Evolutionary conservation across 1,284 basidiomycete species (phyloP), one percentile per base, ranked within the genome.

Genomic region (Vanrija humicola): DNA sequence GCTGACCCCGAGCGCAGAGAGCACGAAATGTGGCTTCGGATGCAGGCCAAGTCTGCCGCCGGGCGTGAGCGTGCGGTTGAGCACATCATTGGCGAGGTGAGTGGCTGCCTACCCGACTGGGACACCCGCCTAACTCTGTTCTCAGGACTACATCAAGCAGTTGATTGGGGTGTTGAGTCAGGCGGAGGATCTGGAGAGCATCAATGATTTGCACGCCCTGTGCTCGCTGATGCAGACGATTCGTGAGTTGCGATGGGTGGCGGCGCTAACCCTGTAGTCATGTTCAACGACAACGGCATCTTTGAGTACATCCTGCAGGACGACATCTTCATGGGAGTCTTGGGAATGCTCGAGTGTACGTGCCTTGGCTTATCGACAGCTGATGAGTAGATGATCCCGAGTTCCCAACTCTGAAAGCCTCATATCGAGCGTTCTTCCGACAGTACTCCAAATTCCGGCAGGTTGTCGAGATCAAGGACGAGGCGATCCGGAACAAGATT

Each of bases 281-380:
- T 91, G 80, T 83, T 98, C 68, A 98, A 97, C 73, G 96, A 99
- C 76, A 93, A 93, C 72, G 83, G 83, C 49, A 84, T 99, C 68
- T 93, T 95, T 72, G 96, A 99, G 77, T 89, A 94, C 72, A 89
- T 98, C 63, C 81, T 98, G 39, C 87, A 91, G 58, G 95, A 98
- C 68, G 89, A 95, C 45, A 80, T 94, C 55, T 98, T 97, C 76
- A 82, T 89, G 63, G 91, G 90, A 52, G 90, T 97, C 29, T 84
- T 95, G 26, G 93, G 94, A 53, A 96, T 98, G 82, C 85, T 99
- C 61, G 95, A 99, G 82, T 98, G 92, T 94, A 67, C 60, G 89
- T 81, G 45, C 40, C 48, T 43, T 8, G 3, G 10, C 28, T 28
- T 6, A 12, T 12, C 48, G 21, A 43, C 54, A 12, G 26, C 54